Conservation (phyloP, 352 stramenopile species). For the Phytopythium helicoides region DNA sequence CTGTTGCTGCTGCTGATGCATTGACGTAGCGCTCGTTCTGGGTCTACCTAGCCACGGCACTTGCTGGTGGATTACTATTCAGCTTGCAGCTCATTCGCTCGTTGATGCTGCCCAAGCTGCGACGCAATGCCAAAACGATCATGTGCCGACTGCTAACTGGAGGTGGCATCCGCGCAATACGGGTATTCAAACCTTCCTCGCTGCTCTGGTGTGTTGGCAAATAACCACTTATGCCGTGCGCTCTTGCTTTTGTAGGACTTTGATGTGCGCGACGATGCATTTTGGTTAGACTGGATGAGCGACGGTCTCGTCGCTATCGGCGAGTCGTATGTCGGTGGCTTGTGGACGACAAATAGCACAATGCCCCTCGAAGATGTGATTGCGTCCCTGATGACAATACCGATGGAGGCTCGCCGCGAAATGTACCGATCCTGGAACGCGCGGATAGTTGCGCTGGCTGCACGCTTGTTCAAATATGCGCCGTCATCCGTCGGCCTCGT, state of each 20-base stretch:
- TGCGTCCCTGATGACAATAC: constrained; percentile 72
- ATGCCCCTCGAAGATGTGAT: constrained; percentile 71
- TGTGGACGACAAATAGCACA: constrained; percentile 61
- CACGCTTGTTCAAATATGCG: constrained; percentile 76
- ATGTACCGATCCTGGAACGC: constrained; percentile 88
- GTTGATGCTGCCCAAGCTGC: constrained; percentile 68
- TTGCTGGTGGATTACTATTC: constrained; percentile 54
- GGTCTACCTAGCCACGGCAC: constrained; percentile 69
- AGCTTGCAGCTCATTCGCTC: constrained; percentile 67
- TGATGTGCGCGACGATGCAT: constrained; percentile 69
- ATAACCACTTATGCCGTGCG: too few relatives aligned
- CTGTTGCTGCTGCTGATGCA: constrained; percentile 7
- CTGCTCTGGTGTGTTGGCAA: not conserved
- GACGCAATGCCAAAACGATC: constrained; percentile 63
- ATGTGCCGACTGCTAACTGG: constrained; percentile 68
- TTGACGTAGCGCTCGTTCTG: constrained; percentile 63
- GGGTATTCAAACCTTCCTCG: constrained; percentile 22
- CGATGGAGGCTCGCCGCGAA: constrained; percentile 75
- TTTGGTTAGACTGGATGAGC: constrained; percentile 88
- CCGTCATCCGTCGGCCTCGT: constrained; percentile 67
- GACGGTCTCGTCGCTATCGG: constrained; percentile 80
- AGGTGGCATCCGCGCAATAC: constrained; percentile 53
- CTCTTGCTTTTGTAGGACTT: constrained; percentile 77
- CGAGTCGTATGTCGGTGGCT: constrained; percentile 73
- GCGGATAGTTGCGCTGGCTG: constrained; percentile 66